Base-by-base conservation (phyloP, 2,329 filamentous ascomycete genomes). In the Biscogniauxia mediterranea region DNA sequence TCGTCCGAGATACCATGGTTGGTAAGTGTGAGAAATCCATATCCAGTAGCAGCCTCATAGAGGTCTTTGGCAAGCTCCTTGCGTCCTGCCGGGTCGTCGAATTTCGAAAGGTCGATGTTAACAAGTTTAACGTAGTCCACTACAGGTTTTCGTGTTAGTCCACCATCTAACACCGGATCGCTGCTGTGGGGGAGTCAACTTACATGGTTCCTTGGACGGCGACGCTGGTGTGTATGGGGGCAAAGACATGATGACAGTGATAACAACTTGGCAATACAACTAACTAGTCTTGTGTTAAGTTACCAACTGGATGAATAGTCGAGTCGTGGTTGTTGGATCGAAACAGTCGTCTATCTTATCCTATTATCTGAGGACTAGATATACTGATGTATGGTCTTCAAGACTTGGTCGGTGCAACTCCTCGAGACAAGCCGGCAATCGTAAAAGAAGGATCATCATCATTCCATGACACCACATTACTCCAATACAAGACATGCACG, bases 131-230 rank as follows among this genome's bases (percentile, higher is more conserved):
- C 67, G 63, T 71, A 72, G 57, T 72, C 70, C 60, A 49, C 64
- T 60, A 13, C 7, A 13, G 11, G 28, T 9, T 32, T 9, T 8
- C 7, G 28, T 32, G 7, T 32, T 32, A 32, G 28, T 32, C 7
- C 7, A 32, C 11, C 11, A 32, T 32, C 11, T 9, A 32, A 9
- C 11, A 2, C 11, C 11, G 2, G 28, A 9, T 8, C 3, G n/a
- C 79, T 52, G 80, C 80, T 62, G 78, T 78, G 1, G 77, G 81
- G 55, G 79, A 78, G 0, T 79, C 79, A 8, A 32, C 68, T 68
- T 46, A 78, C 74, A 9, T 80, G 54, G 54, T 50, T 60, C 58
- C 54, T 60, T 56, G 26, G 58, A 42, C 52, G 58, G 54, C 21
- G 54, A 20, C 20, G 58, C 58, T 23, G 58, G 58, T 9, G 58